Evolutionary conservation across 2,329 filamentous ascomycete species (phyloP), one percentile per base, ranked within the genome.

Genomic region (Penicillium freii): DNA sequence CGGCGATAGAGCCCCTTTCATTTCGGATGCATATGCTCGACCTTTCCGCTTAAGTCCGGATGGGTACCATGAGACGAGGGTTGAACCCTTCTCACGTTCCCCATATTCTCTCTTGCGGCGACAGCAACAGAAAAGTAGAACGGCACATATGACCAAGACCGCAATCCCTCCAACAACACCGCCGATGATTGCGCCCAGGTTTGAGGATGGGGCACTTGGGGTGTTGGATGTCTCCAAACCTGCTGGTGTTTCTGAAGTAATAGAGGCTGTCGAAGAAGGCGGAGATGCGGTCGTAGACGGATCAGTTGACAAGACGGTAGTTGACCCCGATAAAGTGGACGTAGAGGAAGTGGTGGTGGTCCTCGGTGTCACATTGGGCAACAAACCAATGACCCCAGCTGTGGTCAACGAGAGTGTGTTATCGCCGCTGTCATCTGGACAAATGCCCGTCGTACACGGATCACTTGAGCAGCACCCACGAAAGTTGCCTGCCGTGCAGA

Each of bases 401-500:
- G 46, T 44, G 17, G 39, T 51, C n/a, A 44, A 21, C 7, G 23
- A 27, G 9, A 51, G 31, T 25, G 40, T 34, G 15, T 33, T 58
- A 34, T 70, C 69, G 10, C 4, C 23, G 23, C 23, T 23, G 23
- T 23, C 23, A 23, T 4, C 23, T 23, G 66, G 67, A 63, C 72
- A 75, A 3, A 67, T 36, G 1, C 70, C 71, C 33, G 54, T 55
- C 11, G 56, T 60, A 54, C 73, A 74, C 27, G 72, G 70, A 56
- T 73, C 62, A 15, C 61, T 61, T 10, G 70, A 69, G 46, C 73
- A 75, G 52, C 73, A 75, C 44, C 72, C 73, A 33, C 39, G 56
- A 50, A 65, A 74, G 31, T 49, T 31, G 0, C 65, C 66, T 40
- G 36, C 54, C 3, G 53, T 52, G 49, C 71, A 72, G 34, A 65